Percentiles rank a stretch among this genome's conserved stretches.
Evolutionary conservation across 2,329 filamentous ascomycete species (phyloP).

Genomic region (Tolypocladium pustulatum): DNA sequence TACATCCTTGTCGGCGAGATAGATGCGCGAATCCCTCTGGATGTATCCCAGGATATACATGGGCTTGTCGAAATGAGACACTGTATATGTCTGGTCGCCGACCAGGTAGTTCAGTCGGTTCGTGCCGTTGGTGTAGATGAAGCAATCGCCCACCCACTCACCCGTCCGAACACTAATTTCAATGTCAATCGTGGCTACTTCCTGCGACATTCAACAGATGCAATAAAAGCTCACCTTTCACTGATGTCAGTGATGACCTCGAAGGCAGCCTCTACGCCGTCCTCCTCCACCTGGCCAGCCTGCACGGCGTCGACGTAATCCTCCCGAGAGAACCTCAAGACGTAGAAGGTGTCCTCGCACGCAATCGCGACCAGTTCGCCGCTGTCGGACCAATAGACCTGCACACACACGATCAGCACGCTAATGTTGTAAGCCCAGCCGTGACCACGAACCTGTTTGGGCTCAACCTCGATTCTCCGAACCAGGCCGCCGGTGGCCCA

Average conservation of each 20-base stretch:
- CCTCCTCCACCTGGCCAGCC: constrained; percentile 70
- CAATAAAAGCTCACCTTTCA: constrained; percentile 51
- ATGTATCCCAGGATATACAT: constrained; percentile 96
- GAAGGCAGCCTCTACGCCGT: constrained; percentile 91
- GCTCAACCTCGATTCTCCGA: constrained; percentile 77
- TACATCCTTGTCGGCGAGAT: constrained; percentile 93
- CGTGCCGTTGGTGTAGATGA: constrained; percentile 95
- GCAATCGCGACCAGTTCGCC: constrained; percentile 88
- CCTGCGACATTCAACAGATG: neutral
- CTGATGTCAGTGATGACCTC: constrained; percentile 94
- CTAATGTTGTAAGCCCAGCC: neutral
- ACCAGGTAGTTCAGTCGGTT: constrained; percentile 97
- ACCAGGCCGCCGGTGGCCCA: constrained; percentile 87
- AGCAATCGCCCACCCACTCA: constrained; percentile 97
- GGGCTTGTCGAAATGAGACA: constrained; percentile 90
- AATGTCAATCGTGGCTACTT: constrained; percentile 12
- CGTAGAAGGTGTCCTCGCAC: constrained; percentile 92
- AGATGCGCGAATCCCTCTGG: constrained; percentile 87
- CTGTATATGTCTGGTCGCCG: constrained; percentile 93
- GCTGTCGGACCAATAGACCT: constrained; percentile 96
- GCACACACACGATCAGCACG: constrained; percentile 5
- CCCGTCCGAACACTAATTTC: constrained; percentile 68
- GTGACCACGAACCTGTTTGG: constrained; percentile 30
- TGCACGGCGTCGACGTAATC: constrained; percentile 78
- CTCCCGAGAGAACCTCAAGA: constrained; percentile 83